Conservation (phyloP, 1,284 basidiomycete genomes). For the Ceratobasidium theobromae region DNA sequence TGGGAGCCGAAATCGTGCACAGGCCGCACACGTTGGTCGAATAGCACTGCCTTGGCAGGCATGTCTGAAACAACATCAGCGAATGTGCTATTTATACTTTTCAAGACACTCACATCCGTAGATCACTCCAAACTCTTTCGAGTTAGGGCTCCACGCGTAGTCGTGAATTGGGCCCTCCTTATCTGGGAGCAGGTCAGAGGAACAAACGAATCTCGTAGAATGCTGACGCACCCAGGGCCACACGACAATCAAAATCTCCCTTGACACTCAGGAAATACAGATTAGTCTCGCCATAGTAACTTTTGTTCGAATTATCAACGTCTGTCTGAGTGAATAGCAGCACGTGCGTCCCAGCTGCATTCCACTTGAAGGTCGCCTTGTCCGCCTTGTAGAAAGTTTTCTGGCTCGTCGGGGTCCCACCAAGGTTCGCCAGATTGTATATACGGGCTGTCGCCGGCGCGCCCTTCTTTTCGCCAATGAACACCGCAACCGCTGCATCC, state of each 20-base stretch:
- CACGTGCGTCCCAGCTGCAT: constrained; percentile 83
- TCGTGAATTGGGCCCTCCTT: constrained; percentile 98
- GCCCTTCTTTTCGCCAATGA: constrained; percentile 95
- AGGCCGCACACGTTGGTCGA: constrained; percentile 86
- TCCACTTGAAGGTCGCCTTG: constrained; percentile 94
- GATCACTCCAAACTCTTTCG: constrained; percentile 93
- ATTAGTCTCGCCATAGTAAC: constrained; percentile 97
- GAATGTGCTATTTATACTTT: constrained; percentile 13
- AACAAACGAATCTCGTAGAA: background rate
- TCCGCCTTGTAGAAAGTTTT: constrained; percentile 98
- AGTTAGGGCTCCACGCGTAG: constrained; percentile 96
- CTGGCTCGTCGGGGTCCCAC: constrained; percentile 62
- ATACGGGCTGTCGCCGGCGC: constrained; percentile 90
- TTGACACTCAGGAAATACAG: constrained; percentile 91
- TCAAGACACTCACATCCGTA: constrained; percentile 73
- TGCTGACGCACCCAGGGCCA: constrained; percentile 58
- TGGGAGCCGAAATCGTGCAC: constrained; percentile 89
- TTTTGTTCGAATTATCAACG: constrained; percentile 95
- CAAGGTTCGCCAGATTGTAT: constrained; percentile 71
- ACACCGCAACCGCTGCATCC: constrained; percentile 84
- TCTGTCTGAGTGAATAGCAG: constrained; percentile 93
- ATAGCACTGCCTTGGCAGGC: constrained; percentile 91
- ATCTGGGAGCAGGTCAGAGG: constrained; percentile 50
- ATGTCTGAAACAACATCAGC: constrained; percentile 59
- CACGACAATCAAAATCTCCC: constrained; percentile 93